phyloP scores from a whole-genome alignment of 2,329 filamentous ascomycete species.

The Cytospora piceicola region DNA sequence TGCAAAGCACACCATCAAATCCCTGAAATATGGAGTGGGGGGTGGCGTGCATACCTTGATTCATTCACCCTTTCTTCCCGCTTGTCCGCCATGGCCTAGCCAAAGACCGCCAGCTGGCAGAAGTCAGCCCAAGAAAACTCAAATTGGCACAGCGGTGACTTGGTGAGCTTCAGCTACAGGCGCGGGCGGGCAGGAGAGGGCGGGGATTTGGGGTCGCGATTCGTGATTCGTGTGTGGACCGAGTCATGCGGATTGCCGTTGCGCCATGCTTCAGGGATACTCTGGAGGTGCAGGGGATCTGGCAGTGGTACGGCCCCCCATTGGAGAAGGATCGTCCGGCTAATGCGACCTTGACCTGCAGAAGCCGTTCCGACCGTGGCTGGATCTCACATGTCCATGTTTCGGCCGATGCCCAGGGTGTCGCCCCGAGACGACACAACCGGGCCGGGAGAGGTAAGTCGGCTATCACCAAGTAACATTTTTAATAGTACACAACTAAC shows the following conservation, averaged over 20 bases:
- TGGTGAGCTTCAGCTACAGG: not conserved
- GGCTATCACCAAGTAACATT: not conserved
- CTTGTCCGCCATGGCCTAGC: conserved; percentile 8
- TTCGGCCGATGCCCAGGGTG: conserved; percentile 76
- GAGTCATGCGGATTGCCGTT: conserved; percentile 29
- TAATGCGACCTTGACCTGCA: conserved; percentile 44
- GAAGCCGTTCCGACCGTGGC: conserved; percentile 80
- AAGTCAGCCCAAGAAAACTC: conserved; percentile 9
- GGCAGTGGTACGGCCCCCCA: conserved; percentile 24
- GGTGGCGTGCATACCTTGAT: conserved; percentile 15
- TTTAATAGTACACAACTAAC: not conserved
- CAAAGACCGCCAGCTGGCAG: conserved; percentile 6
- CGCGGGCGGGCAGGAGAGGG: not conserved
- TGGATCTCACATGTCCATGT: conserved; percentile 94
- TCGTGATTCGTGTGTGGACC: conserved; percentile 17
- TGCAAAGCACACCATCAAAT: not conserved
- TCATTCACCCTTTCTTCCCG: conserved; percentile 12
- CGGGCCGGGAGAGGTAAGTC: conserved; percentile 48
- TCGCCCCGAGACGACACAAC: conserved; percentile 55
- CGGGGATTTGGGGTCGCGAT: not conserved
- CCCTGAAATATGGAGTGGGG: not conserved
- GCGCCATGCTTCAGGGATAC: conserved; percentile 19
- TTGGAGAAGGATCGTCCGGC: conserved; percentile 37
- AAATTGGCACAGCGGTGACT: conserved; percentile 5
- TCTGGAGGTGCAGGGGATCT: conserved; percentile 29